Conservation (phyloP, 2,329 filamentous ascomycete genomes). For the Colletotrichum theobromicola region DNA sequence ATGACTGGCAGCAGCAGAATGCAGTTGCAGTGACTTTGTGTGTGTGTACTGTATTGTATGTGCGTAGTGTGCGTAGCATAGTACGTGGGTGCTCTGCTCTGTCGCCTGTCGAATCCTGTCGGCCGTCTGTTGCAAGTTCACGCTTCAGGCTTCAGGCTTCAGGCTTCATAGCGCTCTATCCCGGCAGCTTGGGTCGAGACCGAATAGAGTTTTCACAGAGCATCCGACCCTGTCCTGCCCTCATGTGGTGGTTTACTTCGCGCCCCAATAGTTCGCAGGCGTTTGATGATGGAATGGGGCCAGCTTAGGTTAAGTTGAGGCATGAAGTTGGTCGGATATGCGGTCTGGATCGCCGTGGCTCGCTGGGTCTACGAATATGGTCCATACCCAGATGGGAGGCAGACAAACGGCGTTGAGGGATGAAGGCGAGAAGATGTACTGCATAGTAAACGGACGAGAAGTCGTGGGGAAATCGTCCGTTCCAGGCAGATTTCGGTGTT, state of each 20-base stretch:
- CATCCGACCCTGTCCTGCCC: neutral
- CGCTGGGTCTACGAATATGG: neutral
- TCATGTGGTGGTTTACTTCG: neutral
- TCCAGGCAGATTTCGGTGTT: neutral
- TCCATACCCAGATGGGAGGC: neutral
- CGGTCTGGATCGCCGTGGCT: neutral
- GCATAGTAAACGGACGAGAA: neutral
- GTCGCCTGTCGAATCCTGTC: neutral
- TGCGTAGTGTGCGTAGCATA: neutral
- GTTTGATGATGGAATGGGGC: neutral
- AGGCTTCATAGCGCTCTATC: neutral
- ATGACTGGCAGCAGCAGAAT: neutral
- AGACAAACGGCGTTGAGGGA: neutral
- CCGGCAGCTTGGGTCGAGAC: conserved; percentile 15
- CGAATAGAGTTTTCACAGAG: neutral
- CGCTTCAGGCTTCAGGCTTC: no score
- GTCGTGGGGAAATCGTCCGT: neutral
- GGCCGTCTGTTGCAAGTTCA: neutral
- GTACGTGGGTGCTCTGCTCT: no score
- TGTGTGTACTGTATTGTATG: neutral
- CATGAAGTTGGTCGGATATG: neutral
- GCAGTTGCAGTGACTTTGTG: neutral
- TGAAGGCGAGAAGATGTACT: no score
- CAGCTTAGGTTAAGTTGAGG: neutral
- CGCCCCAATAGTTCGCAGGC: neutral